These are phyloP conservation scores for Lepidium africanum DNA, from an alignment of 345 rosid genomes.

Conservation along the genomic window DNA sequence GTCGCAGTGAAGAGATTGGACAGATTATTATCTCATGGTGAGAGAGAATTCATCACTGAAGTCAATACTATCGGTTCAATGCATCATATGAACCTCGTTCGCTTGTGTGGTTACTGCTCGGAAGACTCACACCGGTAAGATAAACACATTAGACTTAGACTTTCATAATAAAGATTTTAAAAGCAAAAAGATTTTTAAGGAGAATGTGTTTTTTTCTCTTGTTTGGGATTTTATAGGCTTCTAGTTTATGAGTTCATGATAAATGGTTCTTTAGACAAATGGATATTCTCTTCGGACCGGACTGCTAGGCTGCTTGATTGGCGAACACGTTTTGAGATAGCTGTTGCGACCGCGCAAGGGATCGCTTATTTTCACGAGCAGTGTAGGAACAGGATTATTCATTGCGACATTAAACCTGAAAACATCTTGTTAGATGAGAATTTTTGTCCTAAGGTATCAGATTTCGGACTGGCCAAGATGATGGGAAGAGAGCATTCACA, in stretches of 20 bases:
- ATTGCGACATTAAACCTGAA: conserved; percentile 70
- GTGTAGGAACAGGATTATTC: conserved; percentile 59
- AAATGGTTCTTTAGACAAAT: conserved; percentile 66
- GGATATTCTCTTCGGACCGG: conserved; percentile 49
- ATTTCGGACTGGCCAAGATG: conserved; percentile 66
- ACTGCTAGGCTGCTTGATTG: conserved; percentile 41
- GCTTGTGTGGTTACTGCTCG: conserved; percentile 66
- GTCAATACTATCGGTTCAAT: conserved; percentile 80
- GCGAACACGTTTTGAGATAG: conserved; percentile 52
- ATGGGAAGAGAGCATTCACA: conserved; percentile 71
- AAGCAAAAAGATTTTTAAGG: background rate
- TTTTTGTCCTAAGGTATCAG: conserved; percentile 62
- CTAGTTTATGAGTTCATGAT: conserved; percentile 76
- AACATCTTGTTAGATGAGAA: conserved; percentile 54
- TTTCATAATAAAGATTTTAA: background rate
- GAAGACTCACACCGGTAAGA: conserved; percentile 63
- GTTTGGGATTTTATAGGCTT: conserved; percentile 34
- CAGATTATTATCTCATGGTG: conserved; percentile 58
- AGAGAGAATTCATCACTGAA: conserved; percentile 69
- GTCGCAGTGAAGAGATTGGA: conserved; percentile 75
- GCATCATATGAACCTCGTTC: conserved; percentile 82
- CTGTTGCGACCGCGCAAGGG: conserved; percentile 61
- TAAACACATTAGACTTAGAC: background rate
- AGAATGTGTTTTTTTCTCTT: background rate
- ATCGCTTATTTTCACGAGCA: conserved; percentile 74